Percentiles rank a stretch among this genome's conserved stretches.
phyloP scores from a whole-genome alignment of 2,329 filamentous ascomycete genomes.

The Coniella vitis region DNA sequence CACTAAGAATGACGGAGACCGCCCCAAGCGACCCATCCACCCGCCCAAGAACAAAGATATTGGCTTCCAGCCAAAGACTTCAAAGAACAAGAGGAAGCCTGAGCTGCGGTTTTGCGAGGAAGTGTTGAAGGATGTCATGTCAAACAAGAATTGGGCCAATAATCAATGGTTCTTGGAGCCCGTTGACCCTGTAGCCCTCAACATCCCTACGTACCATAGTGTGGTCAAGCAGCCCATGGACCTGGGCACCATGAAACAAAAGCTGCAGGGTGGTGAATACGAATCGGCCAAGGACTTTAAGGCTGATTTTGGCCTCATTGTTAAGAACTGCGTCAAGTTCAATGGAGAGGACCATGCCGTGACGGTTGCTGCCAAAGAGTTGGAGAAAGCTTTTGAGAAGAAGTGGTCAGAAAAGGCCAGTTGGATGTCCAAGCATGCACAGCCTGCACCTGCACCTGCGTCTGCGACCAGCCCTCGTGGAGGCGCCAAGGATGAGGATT shows the following conservation, averaged over 20 bases:
- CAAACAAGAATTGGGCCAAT: constrained; percentile 59
- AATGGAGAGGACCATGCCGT: constrained; percentile 71
- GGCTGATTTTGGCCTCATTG: constrained; percentile 72
- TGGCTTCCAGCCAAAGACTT: constrained; percentile 75
- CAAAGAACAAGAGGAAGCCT: constrained; percentile 87
- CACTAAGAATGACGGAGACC: constrained; percentile 64
- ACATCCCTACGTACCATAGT: constrained; percentile 88
- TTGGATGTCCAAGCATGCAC: constrained; percentile 71
- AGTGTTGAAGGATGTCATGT: constrained; percentile 69
- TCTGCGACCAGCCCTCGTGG: constrained; percentile 57
- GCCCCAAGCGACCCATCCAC: constrained; percentile 90
- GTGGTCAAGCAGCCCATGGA: constrained; percentile 98
- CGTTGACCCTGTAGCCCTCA: constrained; percentile 88
- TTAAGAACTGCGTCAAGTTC: constrained; percentile 88
- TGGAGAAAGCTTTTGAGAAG: constrained; percentile 68
- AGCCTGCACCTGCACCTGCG: constrained; percentile 30
- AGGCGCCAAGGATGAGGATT: constrained; percentile 62
- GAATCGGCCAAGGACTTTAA: constrained; percentile 79
- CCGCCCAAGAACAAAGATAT: constrained; percentile 85
- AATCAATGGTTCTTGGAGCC: constrained; percentile 73
- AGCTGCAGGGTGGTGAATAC: constrained; percentile 74
- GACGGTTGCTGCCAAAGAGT: constrained; percentile 60
- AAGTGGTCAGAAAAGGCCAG: constrained; percentile 73
- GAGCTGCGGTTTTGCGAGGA: constrained; percentile 88
- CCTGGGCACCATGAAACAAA: constrained; percentile 69